A percentile compares a stretch with the other conserved stretches of the same genome.
These are phyloP conservation scores for Tuber melanosporum DNA, from an alignment of 495 filamentous ascomycete genomes.

Conservation along the genomic window DNA sequence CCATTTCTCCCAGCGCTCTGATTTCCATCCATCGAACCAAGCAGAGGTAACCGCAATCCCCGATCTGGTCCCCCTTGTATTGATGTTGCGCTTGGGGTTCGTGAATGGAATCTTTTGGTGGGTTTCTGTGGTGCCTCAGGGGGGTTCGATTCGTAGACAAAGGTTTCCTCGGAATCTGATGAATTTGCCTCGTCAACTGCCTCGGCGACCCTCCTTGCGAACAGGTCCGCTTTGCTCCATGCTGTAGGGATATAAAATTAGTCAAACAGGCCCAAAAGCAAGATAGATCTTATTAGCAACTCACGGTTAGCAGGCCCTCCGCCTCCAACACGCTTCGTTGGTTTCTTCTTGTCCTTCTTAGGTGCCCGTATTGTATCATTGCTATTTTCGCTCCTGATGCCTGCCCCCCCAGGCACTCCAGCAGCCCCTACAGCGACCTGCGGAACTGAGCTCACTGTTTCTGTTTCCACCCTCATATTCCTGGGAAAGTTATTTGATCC, in stretches of 20 bases:
- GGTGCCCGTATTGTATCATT: slow-evolving; percentile 81
- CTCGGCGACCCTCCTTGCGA: slow-evolving; percentile 91
- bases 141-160: slow-evolving; percentile 98
- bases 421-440: slow-evolving; percentile 73
- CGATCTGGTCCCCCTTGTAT: slow-evolving; percentile 64
- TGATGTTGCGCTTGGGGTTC: slow-evolving; percentile 90
- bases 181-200: slow-evolving; percentile 88
- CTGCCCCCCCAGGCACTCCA: slow-evolving; percentile 58
- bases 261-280: slow-evolving; percentile 39
- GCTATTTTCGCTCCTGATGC: slow-evolving; percentile 77
- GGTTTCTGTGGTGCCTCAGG: slow-evolving; percentile 67
- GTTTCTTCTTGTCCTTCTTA: slow-evolving; percentile 78
- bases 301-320: slow-evolving; percentile 53
- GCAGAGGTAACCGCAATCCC: slow-evolving; percentile 52
- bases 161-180: slow-evolving; percentile 97
- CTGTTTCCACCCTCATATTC: slow-evolving; percentile 97
- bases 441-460: slow-evolving; percentile 86
- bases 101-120: slow-evolving; percentile 70
- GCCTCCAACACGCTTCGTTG: slow-evolving; percentile 60
- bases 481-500: slow-evolving; percentile 62
- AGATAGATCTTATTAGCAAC: slow-evolving; percentile 11
- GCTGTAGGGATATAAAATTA: slow-evolving; percentile 52
- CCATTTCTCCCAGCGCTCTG: slow-evolving; percentile 72
- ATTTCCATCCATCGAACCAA: slow-evolving; percentile 46
- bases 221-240: slow-evolving; percentile 95